Conservation (phyloP, 164 flowering plant species). For the Chimonanthus salicifolius region DNA sequence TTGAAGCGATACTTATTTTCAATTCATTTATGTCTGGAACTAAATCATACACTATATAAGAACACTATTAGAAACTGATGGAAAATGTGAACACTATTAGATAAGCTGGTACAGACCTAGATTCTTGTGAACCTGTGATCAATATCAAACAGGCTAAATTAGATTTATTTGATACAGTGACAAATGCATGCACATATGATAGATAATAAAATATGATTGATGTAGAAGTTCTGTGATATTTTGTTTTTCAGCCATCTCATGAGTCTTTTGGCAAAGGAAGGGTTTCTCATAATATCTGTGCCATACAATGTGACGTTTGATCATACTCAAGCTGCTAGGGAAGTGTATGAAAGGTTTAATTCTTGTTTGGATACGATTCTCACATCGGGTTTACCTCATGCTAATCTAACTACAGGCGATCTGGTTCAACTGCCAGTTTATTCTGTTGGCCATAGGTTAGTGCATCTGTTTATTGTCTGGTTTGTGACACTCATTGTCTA, state of each 20-base stretch:
- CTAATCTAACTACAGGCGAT: conserved; percentile 35
- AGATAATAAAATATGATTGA: too few species aligned
- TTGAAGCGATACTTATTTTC: too few species aligned
- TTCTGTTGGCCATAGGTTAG: conserved; percentile 94
- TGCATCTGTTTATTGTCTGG: neutral
- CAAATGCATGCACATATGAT: too few species aligned
- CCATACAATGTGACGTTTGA: conserved; percentile 95
- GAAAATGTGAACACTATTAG: too few species aligned
- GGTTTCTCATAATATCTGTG: conserved; percentile 69
- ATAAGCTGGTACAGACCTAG: too few species aligned
- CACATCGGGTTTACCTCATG: conserved; percentile 58
- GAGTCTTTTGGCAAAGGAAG: conserved; percentile 79
- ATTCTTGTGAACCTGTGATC: too few species aligned
- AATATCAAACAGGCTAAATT: too few species aligned
- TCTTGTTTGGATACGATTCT: conserved; percentile 54
- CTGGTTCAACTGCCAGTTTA: conserved; percentile 64
- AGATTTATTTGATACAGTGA: too few species aligned
- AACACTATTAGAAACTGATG: too few species aligned
- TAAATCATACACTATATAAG: too few species aligned
- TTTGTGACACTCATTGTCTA: neutral
- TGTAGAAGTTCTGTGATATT: neutral
- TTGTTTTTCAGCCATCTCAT: conserved; percentile 53
- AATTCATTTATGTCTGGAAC: too few species aligned
- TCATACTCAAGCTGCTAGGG: conserved; percentile 65
- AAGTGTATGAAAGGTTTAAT: conserved; percentile 69